These are phyloP conservation scores for Sungouiozyma ichnusensis DNA, from an alignment of 805 yeast genomes.

Conservation along the genomic window DNA sequence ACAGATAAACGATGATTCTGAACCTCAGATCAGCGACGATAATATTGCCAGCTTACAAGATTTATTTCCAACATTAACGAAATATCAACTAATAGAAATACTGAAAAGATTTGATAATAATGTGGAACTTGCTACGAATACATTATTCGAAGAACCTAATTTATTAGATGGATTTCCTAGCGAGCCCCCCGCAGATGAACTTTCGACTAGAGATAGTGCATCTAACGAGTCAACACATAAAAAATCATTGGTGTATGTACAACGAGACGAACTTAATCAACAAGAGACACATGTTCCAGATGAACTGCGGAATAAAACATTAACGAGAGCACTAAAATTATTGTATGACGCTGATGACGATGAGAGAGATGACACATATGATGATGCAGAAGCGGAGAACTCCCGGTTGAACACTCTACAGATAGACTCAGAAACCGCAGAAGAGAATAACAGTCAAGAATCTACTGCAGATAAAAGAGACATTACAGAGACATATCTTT, in stretches of 20 bases:
- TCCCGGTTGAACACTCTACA: conserved; percentile 11
- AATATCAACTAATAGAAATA: conserved; percentile 38
- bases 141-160: conserved; percentile 54
- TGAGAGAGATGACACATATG: conserved; percentile 74
- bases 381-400: conserved; percentile 33
- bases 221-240: too few species aligned
- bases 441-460: too few species aligned
- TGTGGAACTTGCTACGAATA: conserved; percentile 48
- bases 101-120: conserved; percentile 38
- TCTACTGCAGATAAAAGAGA: neutral
- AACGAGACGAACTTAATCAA: neutral
- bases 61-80: conserved; percentile 55
- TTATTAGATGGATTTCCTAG: conserved; percentile 25
- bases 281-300: conserved; percentile 28
- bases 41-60: conserved; percentile 38
- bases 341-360: conserved; percentile 72
- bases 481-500: conserved; percentile 42
- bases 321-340: conserved; percentile 49
- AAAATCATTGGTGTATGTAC: neutral
- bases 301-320: conserved; percentile 45
- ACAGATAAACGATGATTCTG: neutral
- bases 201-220: neutral
- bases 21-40: conserved; percentile 14
- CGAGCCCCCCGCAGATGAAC: neutral
- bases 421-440: conserved; percentile 5